These are phyloP conservation scores for Puccinia novopanici DNA, from an alignment of 1,284 basidiomycete species.

Conservation along the genomic window DNA sequence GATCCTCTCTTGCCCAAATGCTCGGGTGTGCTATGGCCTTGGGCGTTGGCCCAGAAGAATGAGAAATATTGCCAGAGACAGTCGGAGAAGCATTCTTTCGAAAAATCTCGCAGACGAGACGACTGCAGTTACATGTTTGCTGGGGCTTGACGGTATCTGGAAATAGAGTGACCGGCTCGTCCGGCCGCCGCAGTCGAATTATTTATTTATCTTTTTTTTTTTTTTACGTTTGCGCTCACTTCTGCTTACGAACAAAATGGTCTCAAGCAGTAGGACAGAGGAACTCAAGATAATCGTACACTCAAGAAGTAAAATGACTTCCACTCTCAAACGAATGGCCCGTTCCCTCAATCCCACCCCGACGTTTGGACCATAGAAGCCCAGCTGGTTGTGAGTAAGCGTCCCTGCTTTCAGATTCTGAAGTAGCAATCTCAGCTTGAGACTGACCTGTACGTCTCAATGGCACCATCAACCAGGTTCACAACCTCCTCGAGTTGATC, in stretches of 20 bases:
- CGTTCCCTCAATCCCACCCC: neutral
- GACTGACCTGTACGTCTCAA: neutral
- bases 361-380: conserved; percentile 18
- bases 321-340: neutral
- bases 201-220: neutral
- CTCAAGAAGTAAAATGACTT: neutral
- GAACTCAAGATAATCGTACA: conserved; percentile 14
- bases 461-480: neutral
- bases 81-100: too few species aligned
- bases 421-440: neutral
- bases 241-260: neutral
- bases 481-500: conserved; percentile 45
- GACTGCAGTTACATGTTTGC: too few species aligned
- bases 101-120: too few species aligned
- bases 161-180: neutral
- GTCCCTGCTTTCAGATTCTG: neutral
- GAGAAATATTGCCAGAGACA: too few species aligned
- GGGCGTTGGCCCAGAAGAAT: too few species aligned
- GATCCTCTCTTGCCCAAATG: too few species aligned
- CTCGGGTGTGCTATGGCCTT: too few species aligned
- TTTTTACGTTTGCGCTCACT: neutral
- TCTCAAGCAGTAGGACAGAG: conserved; percentile 4
- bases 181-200: too few species aligned
- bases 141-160: neutral
- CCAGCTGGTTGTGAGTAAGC: conserved; percentile 42